A percentile compares a stretch with the other conserved stretches of the same genome.
Conservation (phyloP, 768 basidiomycete species). For the Tremella fuciformis region DNA sequence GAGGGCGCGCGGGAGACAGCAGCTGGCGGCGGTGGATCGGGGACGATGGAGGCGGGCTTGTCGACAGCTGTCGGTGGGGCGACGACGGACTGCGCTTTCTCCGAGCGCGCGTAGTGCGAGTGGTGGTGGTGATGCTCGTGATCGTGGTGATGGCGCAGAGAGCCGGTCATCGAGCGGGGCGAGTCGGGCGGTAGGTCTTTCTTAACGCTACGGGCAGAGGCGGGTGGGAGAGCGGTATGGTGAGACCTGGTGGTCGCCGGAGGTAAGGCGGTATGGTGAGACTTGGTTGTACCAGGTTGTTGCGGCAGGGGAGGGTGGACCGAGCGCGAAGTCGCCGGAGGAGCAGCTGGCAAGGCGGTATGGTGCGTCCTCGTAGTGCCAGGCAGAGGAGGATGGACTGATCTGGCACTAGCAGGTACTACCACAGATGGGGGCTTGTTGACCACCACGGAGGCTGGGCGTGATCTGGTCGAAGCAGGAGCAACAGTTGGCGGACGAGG, state of each 20-base stretch:
- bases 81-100: conserved; percentile 11
- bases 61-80: conserved; percentile 11
- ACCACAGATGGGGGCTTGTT: too few relatives aligned
- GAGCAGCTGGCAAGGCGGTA: not conserved
- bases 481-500: too few relatives aligned
- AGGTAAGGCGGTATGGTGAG: not conserved
- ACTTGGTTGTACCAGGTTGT: not conserved
- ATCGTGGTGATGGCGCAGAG: conserved; percentile 22
- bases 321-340: not conserved
- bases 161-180: conserved; percentile 3
- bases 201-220: too few relatives aligned
- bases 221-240: too few relatives aligned
- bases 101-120: conserved; percentile 32
- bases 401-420: not conserved
- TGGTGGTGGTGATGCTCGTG: conserved; percentile 41
- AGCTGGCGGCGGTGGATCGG: conserved; percentile 4
- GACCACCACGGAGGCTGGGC: not conserved
- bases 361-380: not conserved
- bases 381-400: not conserved
- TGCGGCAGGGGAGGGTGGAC: not conserved
- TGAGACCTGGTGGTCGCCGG: not conserved
- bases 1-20: not conserved
- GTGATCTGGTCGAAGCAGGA: not conserved
- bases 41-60: conserved; percentile 13
- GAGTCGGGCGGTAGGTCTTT: too few relatives aligned